Evolutionary conservation across 768 basidiomycete genomes (phyloP), one percentile per base, ranked within the genome.

Genomic region (Tulasnella sp.): DNA sequence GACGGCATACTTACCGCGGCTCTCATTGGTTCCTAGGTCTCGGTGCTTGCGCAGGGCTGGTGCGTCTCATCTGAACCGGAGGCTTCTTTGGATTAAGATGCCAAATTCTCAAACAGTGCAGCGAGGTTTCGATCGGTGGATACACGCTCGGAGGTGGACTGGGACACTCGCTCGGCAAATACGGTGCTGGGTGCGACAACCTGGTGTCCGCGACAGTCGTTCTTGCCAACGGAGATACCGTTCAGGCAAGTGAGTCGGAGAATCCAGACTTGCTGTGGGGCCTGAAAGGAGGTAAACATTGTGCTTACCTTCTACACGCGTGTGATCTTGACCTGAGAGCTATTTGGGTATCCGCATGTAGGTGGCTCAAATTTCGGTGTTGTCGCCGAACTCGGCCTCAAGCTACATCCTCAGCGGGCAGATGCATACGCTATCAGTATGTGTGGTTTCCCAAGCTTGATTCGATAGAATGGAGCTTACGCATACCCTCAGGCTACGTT

Each of bases 251-350:
- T 34, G 73, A 71, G 16, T 34, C 37, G 1, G 70, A 74, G 1
- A 64, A 74, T 39, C 37, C 71, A 2, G 73, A 74, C 41, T 41
- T 74, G 22, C 65, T 72, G 41, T 74, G 73, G 73, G 73, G 70
- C 8, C 65, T 74, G 42, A 63, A 47, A 47, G 71, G 71, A 37
- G 71, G 69, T 70, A 19, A 35, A 42, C 1, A 17, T 14, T 37
- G 41, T 16, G 9, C 35, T 37, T n/a, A 47, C 42, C 42, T 12
- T n/a, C n/a, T 12, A n/a, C 42, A 12, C n/a, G n/a, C n/a, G n/a
- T n/a, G n/a, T n/a, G n/a, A n/a, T n/a, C n/a, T n/a, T n/a, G n/a
- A n/a, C n/a, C n/a, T 29, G 22, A 7, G 8, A 26, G 2, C n/a
- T 29, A 22, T 26, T 47, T 22, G 2, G 3, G 19, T 29, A 12